phyloP scores from a whole-genome alignment of 345 rosid species.

The Brassica rapa region DNA sequence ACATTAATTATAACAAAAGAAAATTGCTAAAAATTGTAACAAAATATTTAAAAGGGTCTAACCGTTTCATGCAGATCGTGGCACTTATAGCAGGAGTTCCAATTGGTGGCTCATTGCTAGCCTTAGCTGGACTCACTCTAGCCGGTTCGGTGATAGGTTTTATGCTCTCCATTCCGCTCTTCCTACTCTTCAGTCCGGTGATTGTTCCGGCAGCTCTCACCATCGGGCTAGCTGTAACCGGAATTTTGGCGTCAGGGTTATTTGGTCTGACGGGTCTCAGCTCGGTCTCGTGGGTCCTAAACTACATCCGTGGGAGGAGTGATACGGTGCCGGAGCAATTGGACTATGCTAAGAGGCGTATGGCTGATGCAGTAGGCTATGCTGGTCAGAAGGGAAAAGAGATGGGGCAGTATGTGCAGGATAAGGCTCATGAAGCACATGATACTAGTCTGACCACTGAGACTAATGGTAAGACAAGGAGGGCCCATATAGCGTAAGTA shows the following conservation, averaged over 20 bases:
- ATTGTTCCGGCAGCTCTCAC: conserved; percentile 62
- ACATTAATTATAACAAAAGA: neutral
- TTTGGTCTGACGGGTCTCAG: conserved; percentile 72
- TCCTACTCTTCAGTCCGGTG: conserved; percentile 74
- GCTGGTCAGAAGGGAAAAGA: conserved; percentile 71
- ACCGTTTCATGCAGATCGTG: conserved; percentile 42
- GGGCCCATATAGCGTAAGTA: neutral
- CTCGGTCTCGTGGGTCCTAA: conserved; percentile 59
- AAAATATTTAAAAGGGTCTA: neutral
- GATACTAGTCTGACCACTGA: conserved; percentile 16
- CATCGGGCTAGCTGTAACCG: conserved; percentile 54
- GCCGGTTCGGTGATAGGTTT: conserved; percentile 62
- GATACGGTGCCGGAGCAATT: conserved; percentile 47
- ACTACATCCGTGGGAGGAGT: conserved; percentile 44
- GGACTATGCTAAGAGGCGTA: conserved; percentile 52
- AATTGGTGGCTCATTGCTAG: conserved; percentile 56
- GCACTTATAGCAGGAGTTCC: conserved; percentile 57
- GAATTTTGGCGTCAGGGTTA: conserved; percentile 62
- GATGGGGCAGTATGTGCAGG: conserved; percentile 49
- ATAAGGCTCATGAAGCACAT: conserved; percentile 30
- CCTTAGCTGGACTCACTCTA: conserved; percentile 62
- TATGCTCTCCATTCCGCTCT: conserved; percentile 55
- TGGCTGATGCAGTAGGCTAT: conserved; percentile 48
- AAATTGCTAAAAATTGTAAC: too few species aligned
- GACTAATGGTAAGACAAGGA: conserved; percentile 21